Evolutionary conservation across 768 basidiomycete genomes (phyloP).

Genomic region (Lactarius hengduanensis): DNA sequence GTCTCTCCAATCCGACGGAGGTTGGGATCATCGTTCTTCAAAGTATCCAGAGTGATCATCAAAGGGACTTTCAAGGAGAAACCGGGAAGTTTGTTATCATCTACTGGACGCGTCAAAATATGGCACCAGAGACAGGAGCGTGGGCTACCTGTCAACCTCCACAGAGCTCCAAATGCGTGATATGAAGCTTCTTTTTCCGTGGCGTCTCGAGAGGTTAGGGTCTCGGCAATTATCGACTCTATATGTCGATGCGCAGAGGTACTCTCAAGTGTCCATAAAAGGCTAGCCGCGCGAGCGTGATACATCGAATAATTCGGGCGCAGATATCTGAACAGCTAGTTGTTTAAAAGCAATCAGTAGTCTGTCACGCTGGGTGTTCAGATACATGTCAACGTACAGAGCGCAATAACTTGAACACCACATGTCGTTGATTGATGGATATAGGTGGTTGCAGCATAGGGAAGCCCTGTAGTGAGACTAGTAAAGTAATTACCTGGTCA

Average conservation of each 20-base stretch:
- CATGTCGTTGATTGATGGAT: slow-evolving; percentile 51
- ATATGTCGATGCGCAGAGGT: slow-evolving; percentile 57
- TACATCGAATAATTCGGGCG: slow-evolving; percentile 62
- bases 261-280: slow-evolving; percentile 79
- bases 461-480: slow-evolving; percentile 19
- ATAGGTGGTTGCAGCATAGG: slow-evolving; percentile 25
- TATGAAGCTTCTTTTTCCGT: slow-evolving; percentile 55
- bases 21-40: slow-evolving; percentile 72
- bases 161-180: slow-evolving; percentile 89
- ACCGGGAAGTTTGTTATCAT: slow-evolving; percentile 80
- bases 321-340: slow-evolving; percentile 72
- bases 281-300: slow-evolving; percentile 75
- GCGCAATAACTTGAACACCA: slow-evolving; percentile 59
- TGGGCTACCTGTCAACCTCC: slow-evolving; percentile 77
- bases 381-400: slow-evolving; percentile 37
- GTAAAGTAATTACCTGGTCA: slow-evolving; percentile 26
- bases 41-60: slow-evolving; percentile 81
- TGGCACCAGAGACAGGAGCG: neutral
- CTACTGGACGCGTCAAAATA: slow-evolving; percentile 40
- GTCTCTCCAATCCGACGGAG: slow-evolving; percentile 84
- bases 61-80: slow-evolving; percentile 81
- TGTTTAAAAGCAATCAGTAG: slow-evolving; percentile 12
- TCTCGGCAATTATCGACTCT: slow-evolving; percentile 75
- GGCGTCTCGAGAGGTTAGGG: slow-evolving; percentile 57
- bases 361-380: neutral